These are phyloP conservation scores for Colletotrichum sidae DNA, from an alignment of 2,329 filamentous ascomycete genomes.

Conservation along the genomic window DNA sequence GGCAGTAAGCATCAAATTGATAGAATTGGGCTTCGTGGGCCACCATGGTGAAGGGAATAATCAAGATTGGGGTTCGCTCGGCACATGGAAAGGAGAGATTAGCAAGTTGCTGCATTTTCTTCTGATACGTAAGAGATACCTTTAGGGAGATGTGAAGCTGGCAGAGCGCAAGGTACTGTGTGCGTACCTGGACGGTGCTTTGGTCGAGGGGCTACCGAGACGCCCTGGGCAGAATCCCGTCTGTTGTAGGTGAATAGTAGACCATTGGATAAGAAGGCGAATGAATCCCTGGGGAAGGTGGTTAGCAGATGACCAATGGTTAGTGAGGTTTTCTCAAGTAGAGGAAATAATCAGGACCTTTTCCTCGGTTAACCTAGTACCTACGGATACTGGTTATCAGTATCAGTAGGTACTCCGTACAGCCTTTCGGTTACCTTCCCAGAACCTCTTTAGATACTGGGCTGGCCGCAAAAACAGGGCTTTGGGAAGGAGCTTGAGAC, in stretches of 20 bases:
- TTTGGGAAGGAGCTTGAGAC: neutral
- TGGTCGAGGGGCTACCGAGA: conserved; percentile 1
- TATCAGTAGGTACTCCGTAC: no score
- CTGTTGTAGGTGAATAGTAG: no score
- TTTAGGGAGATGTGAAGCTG: no score
- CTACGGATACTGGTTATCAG: no score
- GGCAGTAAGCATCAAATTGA: conserved; percentile 24
- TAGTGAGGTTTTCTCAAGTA: no score
- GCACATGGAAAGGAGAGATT: conserved; percentile 28
- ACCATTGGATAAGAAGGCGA: neutral
- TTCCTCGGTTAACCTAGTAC: no score
- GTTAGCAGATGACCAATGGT: no score
- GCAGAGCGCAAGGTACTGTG: conserved; percentile 4
- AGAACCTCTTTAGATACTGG: no score
- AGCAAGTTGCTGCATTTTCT: neutral
- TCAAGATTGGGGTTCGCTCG: conserved; percentile 29
- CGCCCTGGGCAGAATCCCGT: neutral
- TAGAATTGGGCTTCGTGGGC: conserved; percentile 12
- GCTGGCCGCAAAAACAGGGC: no score
- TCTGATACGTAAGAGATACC: no score
- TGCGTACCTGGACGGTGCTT: neutral
- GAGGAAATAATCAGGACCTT: no score
- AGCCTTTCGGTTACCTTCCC: no score
- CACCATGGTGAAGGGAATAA: conserved; percentile 2
- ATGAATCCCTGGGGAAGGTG: conserved; percentile 17